phyloP scores from a whole-genome alignment of 148 eudicot genomes.

The Spergularia marina region DNA sequence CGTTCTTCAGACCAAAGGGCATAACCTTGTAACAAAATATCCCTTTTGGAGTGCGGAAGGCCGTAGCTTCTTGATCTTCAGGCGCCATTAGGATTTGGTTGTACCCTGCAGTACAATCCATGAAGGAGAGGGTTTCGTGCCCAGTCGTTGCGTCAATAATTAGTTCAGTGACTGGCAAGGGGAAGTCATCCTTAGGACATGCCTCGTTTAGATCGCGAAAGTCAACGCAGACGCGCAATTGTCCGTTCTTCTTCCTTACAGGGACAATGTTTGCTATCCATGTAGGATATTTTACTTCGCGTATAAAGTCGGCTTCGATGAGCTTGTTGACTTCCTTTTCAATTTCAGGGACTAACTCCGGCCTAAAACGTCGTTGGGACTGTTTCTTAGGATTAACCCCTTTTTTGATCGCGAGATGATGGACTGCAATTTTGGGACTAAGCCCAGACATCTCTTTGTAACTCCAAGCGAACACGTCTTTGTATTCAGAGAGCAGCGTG shows the following conservation, averaged over 20 bases:
- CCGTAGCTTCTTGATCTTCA: not conserved
- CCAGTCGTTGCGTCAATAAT: no score
- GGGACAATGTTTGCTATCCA: no score
- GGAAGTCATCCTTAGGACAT: no score
- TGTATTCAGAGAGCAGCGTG: not conserved
- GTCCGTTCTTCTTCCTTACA: no score
- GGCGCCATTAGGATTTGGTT: not conserved
- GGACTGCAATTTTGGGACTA: not conserved
- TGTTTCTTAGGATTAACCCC: slow-evolving; percentile 8
- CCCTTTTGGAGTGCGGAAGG: not conserved
- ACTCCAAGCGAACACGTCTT: not conserved
- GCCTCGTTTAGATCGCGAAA: no score
- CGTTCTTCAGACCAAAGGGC: slow-evolving; percentile 2
- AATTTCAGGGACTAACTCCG: slow-evolving; percentile 13
- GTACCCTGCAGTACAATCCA: no score
- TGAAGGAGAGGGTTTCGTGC: no score
- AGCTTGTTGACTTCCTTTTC: slow-evolving; percentile 3
- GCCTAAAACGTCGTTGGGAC: slow-evolving; percentile 6
- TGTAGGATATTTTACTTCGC: no score
- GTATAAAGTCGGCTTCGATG: not conserved
- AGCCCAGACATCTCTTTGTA: slow-evolving; percentile 7
- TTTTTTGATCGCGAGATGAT: not conserved
- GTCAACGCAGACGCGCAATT: no score
- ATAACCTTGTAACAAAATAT: no score
- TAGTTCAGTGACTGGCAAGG: no score